Percentiles rank a stretch among this genome's conserved stretches.
phyloP scores from a whole-genome alignment of 805 yeast species.

The Kodamaea leandrae region DNA sequence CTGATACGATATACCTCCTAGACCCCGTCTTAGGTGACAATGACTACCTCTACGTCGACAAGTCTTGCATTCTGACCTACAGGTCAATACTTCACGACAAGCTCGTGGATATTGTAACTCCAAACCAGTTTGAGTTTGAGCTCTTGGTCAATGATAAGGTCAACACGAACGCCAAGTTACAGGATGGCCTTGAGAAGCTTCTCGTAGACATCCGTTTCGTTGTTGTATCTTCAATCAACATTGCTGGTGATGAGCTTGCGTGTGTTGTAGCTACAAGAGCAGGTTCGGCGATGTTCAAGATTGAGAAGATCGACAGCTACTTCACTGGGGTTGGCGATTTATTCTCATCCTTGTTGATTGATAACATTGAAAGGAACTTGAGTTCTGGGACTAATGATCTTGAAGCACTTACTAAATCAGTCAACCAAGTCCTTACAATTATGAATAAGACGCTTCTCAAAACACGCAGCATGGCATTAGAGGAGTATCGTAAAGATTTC shows the following conservation, averaged over 20 bases:
- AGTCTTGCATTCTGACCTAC: conserved; percentile 38
- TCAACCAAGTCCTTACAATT: conserved; percentile 53
- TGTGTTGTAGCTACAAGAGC: conserved; percentile 6
- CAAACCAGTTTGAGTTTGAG: conserved; percentile 89
- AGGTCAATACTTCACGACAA: conserved; percentile 53
- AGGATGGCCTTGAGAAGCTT: conserved; percentile 38
- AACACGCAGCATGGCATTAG: conserved; percentile 42
- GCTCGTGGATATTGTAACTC: conserved; percentile 74
- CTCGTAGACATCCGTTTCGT: conserved; percentile 46
- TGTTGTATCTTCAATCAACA: conserved; percentile 60
- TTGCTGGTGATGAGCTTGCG: neutral
- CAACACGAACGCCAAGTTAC: conserved; percentile 34
- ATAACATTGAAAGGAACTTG: conserved; percentile 45
- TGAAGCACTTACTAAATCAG: conserved; percentile 31
- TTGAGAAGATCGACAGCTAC: conserved; percentile 69
- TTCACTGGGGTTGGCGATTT: conserved; percentile 96
- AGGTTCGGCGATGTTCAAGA: conserved; percentile 35
- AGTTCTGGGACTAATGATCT: conserved; percentile 17
- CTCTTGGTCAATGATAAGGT: conserved; percentile 53
- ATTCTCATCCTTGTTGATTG: conserved; percentile 76
- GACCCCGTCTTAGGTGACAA: conserved; percentile 86
- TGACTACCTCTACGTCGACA: conserved; percentile 62
- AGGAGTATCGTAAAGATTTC: conserved; percentile 14
- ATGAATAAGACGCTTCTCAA: conserved; percentile 51
- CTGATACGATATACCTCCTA: conserved; percentile 50